Evolutionary conservation across 495 filamentous ascomycete genomes (phyloP), one percentile per base, ranked within the genome.

Genomic region (Aspergillus asperescens): DNA sequence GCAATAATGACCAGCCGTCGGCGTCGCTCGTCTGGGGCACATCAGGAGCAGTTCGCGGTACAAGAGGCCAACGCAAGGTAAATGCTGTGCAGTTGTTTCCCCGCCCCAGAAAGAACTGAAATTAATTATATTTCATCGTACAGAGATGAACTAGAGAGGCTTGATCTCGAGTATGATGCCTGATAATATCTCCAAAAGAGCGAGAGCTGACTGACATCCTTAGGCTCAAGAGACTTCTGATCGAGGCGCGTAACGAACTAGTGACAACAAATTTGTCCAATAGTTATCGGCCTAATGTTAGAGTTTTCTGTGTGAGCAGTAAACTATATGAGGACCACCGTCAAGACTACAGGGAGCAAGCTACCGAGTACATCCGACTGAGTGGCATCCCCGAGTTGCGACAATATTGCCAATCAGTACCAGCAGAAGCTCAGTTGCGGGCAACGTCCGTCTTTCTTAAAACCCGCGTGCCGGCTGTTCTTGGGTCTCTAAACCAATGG

Each of bases 231-330:
- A 38, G 45, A 9, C 56, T 56, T 19, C 53, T 63, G 0, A 56
- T 63, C 7, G 10, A 22, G 8, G 44, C 38, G 5, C 52, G 65
- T 16, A 68, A 68, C 39, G 15, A 6, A 6, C 23, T 32, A 2
- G 29, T 59, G 12, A 47, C 34, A 16, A 29, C 22, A 0, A 1
- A 42, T 18, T 48, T 62, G 12, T n/a, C 8, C 7, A 7, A 22
- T n/a, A 22, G 52, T 31, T 41, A 43, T 7, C 50, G 34, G 7
- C 27, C 34, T 23, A 13, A 27, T 35, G 27, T 48, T 13, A 47
- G 28, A 4, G 50, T 68, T 3, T 72, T 72, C 20, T 72, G 67
- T 40, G 62, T 72, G 13, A 65, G 69, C 55, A 72, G 70, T 34
- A 51, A n/a, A 7, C 52, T 67, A 1, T 70, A 69, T 25, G 23